Conservation (phyloP, 139 green algal species). For the Closterium sp. region DNA sequence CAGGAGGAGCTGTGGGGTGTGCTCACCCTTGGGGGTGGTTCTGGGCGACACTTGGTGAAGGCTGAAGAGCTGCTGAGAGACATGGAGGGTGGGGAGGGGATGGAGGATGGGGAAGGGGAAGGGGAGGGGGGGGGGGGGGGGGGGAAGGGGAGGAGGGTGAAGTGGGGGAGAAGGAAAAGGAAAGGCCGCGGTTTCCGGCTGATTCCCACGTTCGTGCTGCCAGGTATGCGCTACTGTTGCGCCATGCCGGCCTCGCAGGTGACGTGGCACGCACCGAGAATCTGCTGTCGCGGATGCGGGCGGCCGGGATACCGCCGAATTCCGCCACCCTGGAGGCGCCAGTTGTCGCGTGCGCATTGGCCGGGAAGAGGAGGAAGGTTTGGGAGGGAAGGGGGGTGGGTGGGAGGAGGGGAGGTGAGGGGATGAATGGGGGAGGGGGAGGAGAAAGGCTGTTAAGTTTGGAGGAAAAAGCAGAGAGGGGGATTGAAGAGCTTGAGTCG, state of each 20-base stretch:
- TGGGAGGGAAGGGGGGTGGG: background rate
- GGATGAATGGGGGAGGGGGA: background rate
- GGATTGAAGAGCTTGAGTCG: background rate
- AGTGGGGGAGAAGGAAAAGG: background rate
- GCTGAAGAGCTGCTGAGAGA: background rate
- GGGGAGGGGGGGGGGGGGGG: background rate
- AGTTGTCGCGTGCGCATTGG: background rate
- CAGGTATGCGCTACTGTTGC: background rate
- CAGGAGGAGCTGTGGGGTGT: background rate
- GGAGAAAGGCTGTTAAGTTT: background rate
- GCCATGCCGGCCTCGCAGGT: background rate
- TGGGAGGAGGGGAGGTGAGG: background rate
- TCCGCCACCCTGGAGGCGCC: background rate
- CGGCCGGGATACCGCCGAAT: background rate
- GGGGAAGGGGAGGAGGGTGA: background rate
- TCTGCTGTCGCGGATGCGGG: background rate
- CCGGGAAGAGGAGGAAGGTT: background rate
- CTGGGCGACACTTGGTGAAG: background rate
- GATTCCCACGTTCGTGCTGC: background rate
- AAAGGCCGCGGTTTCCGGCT: background rate
- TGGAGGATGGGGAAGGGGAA: background rate
- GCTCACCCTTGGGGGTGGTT: background rate
- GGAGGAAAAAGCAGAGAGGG: slow-evolving; percentile 2
- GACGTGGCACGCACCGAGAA: background rate
- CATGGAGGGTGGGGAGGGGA: slow-evolving; percentile 4